Evolutionary conservation across 768 basidiomycete species (phyloP).

Genomic region (Lactifluus pinguis): DNA sequence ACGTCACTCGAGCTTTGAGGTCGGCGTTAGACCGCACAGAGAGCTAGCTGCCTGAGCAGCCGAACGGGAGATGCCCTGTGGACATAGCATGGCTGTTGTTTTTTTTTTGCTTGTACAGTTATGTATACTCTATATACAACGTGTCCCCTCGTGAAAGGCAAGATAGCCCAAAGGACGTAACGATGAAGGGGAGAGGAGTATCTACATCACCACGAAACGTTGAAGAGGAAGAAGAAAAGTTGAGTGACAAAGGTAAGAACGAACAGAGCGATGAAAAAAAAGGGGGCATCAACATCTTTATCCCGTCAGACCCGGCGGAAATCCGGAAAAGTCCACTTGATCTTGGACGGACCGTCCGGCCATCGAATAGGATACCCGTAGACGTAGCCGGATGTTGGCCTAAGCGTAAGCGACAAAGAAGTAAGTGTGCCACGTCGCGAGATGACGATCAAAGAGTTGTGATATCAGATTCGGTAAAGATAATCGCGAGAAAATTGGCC

Average conservation of each 20-base stretch:
- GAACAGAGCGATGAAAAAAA: neutral
- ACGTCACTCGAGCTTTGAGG: too few relatives aligned
- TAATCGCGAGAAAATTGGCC: neutral
- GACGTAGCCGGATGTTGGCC: conserved; percentile 75
- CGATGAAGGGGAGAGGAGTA: neutral
- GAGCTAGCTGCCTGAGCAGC: too few relatives aligned
- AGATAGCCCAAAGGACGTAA: neutral
- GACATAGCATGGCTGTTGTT: neutral
- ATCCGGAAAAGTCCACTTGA: conserved; percentile 89
- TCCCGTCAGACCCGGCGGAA: conserved; percentile 67
- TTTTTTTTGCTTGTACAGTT: neutral
- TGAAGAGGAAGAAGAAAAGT: neutral
- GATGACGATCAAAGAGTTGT: neutral
- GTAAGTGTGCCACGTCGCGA: neutral
- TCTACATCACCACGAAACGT: neutral
- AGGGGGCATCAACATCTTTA: neutral
- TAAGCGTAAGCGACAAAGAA: conserved; percentile 25
- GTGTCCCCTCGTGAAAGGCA: neutral
- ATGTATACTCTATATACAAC: neutral
- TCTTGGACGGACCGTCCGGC: conserved; percentile 71
- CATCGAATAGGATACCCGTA: conserved; percentile 74
- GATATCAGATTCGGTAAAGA: neutral
- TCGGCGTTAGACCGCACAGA: too few relatives aligned
- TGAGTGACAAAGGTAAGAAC: too few relatives aligned
- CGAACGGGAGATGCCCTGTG: too few relatives aligned